Evolutionary conservation across 2,329 filamentous ascomycete genomes (phyloP).

Genomic region (Dryadomyces sulphureus): DNA sequence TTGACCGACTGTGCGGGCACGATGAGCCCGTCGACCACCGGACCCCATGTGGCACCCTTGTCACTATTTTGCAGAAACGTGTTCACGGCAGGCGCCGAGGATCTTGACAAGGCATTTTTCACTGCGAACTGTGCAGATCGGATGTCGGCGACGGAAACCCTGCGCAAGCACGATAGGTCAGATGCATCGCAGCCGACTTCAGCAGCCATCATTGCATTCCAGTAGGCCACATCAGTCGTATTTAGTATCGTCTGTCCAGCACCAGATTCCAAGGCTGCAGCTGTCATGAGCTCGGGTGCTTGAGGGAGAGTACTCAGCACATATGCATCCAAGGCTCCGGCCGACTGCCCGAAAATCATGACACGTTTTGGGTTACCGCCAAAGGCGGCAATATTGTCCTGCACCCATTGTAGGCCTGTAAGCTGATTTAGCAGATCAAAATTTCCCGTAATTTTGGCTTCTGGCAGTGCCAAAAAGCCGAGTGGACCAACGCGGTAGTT

Average conservation of each 20-base stretch:
- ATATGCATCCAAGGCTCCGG: conserved; percentile 14
- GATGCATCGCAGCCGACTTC: conserved; percentile 13
- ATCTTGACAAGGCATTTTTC: not conserved
- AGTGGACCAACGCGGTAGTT: not conserved
- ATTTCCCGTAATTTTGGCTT: not conserved
- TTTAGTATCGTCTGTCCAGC: conserved; percentile 12
- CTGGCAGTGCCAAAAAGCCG: not conserved
- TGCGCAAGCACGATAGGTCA: conserved; percentile 9
- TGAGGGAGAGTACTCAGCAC: conserved; percentile 15
- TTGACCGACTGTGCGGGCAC: conserved; percentile 13
- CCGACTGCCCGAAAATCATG: conserved; percentile 12
- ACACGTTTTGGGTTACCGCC: conserved; percentile 3
- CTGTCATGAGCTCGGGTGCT: conserved; percentile 11
- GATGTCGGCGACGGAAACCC: not conserved
- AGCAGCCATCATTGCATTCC: conserved; percentile 6
- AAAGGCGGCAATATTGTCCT: conserved; percentile 5
- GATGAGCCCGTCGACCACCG: conserved; percentile 14
- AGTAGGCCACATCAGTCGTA: conserved; percentile 1
- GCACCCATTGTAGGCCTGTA: conserved; percentile 4
- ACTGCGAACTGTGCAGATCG: not conserved
- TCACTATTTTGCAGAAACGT: not conserved
- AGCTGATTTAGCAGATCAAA: not conserved
- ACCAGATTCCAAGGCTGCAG: conserved; percentile 15
- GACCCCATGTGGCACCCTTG: not conserved
- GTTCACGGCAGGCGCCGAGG: not conserved